A percentile compares a stretch with the other conserved stretches of the same genome.
These are phyloP conservation scores for Penicillium sp. DNA, from an alignment of 2,329 filamentous ascomycete species.

Conservation along the genomic window DNA sequence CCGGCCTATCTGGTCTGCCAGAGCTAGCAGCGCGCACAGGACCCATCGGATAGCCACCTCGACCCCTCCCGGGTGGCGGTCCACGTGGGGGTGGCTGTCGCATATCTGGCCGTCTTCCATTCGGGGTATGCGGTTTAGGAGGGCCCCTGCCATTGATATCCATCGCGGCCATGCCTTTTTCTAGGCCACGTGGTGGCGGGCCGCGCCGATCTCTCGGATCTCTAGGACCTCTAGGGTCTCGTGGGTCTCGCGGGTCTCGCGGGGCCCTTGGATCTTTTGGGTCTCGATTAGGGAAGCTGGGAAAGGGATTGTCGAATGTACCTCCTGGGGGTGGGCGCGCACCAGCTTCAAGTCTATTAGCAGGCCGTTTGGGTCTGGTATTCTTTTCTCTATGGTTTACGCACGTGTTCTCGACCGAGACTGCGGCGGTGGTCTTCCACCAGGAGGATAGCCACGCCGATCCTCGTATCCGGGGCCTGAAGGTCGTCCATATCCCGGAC, in stretches of 20 bases:
- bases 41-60: conserved; percentile 24
- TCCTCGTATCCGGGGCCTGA: conserved; percentile 24
- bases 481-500: conserved; percentile 30
- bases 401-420: conserved; percentile 37
- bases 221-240: conserved; percentile 30
- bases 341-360: conserved; percentile 16
- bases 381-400: conserved; percentile 15
- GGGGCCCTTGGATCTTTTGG: conserved; percentile 4
- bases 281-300: conserved; percentile 35
- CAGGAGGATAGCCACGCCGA: conserved; percentile 27
- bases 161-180: conserved; percentile 44
- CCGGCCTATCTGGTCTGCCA: conserved; percentile 23
- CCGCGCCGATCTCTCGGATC: conserved; percentile 31
- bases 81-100: conserved; percentile 27
- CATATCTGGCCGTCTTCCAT: conserved; percentile 33
- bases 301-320: conserved; percentile 54
- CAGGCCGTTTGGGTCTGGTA: neutral
- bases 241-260: conserved; percentile 9
- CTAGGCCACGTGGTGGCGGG: conserved; percentile 32
- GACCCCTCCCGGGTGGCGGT: conserved; percentile 23
- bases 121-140: conserved; percentile 42
- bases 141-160: conserved; percentile 34
- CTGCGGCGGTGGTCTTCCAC: conserved; percentile 32
- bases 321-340: conserved; percentile 36
- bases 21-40: conserved; percentile 31